A percentile compares a stretch with the other conserved stretches of the same genome.
Conservation (phyloP, 345 rosid species). For the Barbarea vulgaris region DNA sequence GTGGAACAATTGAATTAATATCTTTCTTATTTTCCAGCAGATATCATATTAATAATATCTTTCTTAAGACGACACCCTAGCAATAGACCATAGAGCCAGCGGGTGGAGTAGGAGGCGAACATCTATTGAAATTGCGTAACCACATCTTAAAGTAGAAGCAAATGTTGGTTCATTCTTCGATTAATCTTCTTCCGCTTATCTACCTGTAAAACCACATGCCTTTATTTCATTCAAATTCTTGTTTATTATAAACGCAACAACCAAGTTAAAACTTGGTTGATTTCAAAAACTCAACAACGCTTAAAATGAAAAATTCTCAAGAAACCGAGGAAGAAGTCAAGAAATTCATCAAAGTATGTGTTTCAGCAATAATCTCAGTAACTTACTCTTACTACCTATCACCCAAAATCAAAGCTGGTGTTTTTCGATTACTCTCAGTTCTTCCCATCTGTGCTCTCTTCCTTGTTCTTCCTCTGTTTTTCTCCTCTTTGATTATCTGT, state of each 20-base stretch:
- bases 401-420: background rate
- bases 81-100: too few species aligned
- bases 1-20: too few species aligned
- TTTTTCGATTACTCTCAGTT: slow-evolving; percentile 33
- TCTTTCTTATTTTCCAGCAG: too few species aligned
- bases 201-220: too few species aligned
- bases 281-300: background rate
- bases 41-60: too few species aligned
- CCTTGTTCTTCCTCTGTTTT: slow-evolving; percentile 50
- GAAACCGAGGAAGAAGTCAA: slow-evolving; percentile 26
- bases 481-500: slow-evolving; percentile 12
- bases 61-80: too few species aligned
- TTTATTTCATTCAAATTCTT: too few species aligned
- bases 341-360: background rate
- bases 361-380: background rate
- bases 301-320: background rate
- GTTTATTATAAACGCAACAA: background rate
- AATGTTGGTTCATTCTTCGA: too few species aligned
- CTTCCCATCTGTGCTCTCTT: slow-evolving; percentile 47
- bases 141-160: too few species aligned
- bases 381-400: background rate
- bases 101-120: too few species aligned
- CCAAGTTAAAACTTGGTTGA: background rate
- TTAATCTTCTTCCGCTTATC: too few species aligned
- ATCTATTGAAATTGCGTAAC: too few species aligned